phyloP scores from a whole-genome alignment of 495 filamentous ascomycete species.

The Geopyxis carbonaria region DNA sequence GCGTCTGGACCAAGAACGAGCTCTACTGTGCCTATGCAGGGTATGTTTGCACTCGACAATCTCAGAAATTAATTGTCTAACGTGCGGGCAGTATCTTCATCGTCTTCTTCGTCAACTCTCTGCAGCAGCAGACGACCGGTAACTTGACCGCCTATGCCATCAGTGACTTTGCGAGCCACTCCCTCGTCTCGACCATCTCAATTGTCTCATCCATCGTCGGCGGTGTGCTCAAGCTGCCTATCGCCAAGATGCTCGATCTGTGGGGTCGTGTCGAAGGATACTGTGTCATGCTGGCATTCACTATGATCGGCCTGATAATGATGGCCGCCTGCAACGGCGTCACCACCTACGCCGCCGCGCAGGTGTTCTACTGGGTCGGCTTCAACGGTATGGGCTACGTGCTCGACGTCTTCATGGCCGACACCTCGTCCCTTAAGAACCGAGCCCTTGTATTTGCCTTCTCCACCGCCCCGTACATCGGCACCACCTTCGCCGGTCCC shows the following conservation, averaged over 20 bases:
- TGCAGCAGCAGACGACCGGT: conserved; percentile 30
- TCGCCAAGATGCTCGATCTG: conserved; percentile 49
- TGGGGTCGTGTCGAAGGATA: conserved; percentile 38
- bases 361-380: conserved; percentile 28
- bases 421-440: conserved; percentile 47
- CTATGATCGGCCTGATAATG: conserved; percentile 26
- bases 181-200: conserved; percentile 30
- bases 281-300: conserved; percentile 26
- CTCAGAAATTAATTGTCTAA: neutral
- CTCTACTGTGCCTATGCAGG: conserved; percentile 32
- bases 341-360: conserved; percentile 32
- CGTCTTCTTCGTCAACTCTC: conserved; percentile 35
- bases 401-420: conserved; percentile 46
- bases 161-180: conserved; percentile 32
- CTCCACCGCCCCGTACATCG: conserved; percentile 46
- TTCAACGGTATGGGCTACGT: conserved; percentile 42
- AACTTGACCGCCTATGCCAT: conserved; percentile 33
- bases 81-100: conserved; percentile 29
- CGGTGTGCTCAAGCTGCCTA: conserved; percentile 41
- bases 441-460: conserved; percentile 46
- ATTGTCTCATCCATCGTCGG: conserved; percentile 41
- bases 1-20: conserved; percentile 32
- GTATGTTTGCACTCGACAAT: conserved; percentile 17
- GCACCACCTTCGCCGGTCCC: conserved; percentile 38
- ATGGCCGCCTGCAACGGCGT: conserved; percentile 35